Percentiles rank a stretch among this genome's conserved stretches.
Evolutionary conservation across 2,329 filamentous ascomycete species (phyloP).

Genomic region (Phaeosphaeria sp.): DNA sequence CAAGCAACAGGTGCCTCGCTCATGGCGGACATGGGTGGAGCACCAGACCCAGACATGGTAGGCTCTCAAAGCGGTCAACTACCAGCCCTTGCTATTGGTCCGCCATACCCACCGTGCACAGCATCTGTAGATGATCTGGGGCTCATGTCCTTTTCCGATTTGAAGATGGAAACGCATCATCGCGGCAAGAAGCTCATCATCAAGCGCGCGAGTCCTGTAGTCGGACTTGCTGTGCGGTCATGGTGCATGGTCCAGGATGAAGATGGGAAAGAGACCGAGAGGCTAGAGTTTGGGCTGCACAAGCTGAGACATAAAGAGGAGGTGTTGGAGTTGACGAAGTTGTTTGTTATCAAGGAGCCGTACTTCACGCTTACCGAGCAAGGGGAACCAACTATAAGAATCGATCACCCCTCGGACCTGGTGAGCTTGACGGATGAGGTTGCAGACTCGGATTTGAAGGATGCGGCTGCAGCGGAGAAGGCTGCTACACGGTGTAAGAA

Average conservation of each 20-base stretch:
- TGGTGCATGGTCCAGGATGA: conserved; percentile 41
- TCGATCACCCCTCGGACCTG: conserved; percentile 63
- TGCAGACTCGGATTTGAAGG: conserved; percentile 19
- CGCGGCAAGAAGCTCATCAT: conserved; percentile 46
- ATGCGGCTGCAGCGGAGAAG: conserved; percentile 43
- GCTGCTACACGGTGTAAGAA: conserved; percentile 37
- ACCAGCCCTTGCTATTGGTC: conserved; percentile 29
- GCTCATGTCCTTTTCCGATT: conserved; percentile 41
- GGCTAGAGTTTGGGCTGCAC: conserved; percentile 36
- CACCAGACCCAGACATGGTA: conserved; percentile 28
- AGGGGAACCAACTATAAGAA: conserved; percentile 55
- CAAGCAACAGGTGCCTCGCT: conserved; percentile 39
- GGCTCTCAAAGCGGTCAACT: conserved; percentile 25
- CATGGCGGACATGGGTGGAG: conserved; percentile 40
- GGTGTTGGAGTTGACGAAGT: conserved; percentile 41
- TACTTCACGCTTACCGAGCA: conserved; percentile 56
- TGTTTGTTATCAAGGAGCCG: conserved; percentile 62
- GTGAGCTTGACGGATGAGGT: conserved; percentile 48
- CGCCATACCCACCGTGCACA: conserved; percentile 33
- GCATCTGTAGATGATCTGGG: conserved; percentile 19
- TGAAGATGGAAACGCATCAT: conserved; percentile 52
- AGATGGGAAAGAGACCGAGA: conserved; percentile 48
- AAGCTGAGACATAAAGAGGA: conserved; percentile 39
- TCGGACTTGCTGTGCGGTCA: conserved; percentile 38
- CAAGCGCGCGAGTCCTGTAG: conserved; percentile 39